These are phyloP conservation scores for Cutaneotrichosporon sp. DNA, from an alignment of 1,284 basidiomycete species.

Conservation along the genomic window DNA sequence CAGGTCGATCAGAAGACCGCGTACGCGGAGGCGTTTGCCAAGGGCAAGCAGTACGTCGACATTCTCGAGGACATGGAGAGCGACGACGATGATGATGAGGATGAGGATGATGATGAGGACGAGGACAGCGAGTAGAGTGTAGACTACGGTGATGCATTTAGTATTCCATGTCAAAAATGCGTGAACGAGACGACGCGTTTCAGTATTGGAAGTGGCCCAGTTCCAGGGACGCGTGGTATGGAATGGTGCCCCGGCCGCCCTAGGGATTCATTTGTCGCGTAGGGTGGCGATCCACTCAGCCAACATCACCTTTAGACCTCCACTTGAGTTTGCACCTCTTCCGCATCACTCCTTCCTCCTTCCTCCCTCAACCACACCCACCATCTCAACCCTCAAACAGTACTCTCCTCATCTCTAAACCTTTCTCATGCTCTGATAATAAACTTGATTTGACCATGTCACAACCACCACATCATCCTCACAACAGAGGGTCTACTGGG, in stretches of 20 bases:
- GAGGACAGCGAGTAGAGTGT: slow-evolving; percentile 28
- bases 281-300: slow-evolving; percentile 4
- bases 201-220: neutral
- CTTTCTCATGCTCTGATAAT: neutral
- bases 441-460: neutral
- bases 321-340: neutral
- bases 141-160: slow-evolving; percentile 17
- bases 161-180: slow-evolving; percentile 1
- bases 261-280: slow-evolving; percentile 7
- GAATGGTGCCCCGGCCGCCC: slow-evolving; percentile 7
- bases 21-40: slow-evolving; percentile 39
- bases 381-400: neutral
- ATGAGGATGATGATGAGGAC: slow-evolving; percentile 40
- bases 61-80: slow-evolving; percentile 50
- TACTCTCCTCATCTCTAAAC: neutral
- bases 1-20: slow-evolving; percentile 37
- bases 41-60: slow-evolving; percentile 50
- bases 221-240: neutral
- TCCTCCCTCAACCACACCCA: neutral
- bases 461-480: slow-evolving; percentile 4
- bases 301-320: neutral
- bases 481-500: neutral
- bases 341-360: neutral
- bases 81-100: slow-evolving; percentile 44
- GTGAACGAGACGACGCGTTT: neutral